Conservation (phyloP, 2,329 filamentous ascomycete species). For the Aspergillus bombycis region DNA sequence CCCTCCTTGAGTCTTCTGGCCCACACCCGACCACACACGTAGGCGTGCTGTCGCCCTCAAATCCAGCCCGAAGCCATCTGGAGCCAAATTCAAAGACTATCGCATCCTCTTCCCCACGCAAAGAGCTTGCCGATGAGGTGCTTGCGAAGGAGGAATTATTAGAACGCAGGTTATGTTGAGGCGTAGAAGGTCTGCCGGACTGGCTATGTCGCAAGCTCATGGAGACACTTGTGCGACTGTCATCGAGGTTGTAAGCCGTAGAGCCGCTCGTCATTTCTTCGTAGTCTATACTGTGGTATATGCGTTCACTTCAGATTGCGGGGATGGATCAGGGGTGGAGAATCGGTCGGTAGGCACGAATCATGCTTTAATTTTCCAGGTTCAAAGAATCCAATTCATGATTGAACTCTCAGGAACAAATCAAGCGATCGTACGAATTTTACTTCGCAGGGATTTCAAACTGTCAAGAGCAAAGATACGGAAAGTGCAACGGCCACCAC, state of each 20-base stretch:
- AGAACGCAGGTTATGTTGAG: constrained; percentile 49
- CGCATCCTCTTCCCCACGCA: constrained; percentile 77
- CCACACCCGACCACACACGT: constrained; percentile 72
- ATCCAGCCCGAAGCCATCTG: constrained; percentile 77
- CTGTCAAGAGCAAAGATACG: constrained; percentile 5
- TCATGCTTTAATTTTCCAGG: constrained; percentile 16
- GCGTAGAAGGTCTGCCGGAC: constrained; percentile 53
- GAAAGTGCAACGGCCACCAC: constrained; percentile 7
- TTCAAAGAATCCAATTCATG: constrained; percentile 11
- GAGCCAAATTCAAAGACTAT: constrained; percentile 82
- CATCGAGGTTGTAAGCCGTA: constrained; percentile 28
- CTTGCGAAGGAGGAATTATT: constrained; percentile 56
- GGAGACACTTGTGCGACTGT: constrained; percentile 24
- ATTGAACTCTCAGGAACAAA: background rate
- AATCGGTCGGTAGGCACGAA: constrained; percentile 4
- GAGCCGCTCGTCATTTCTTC: constrained; percentile 25
- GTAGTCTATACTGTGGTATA: constrained; percentile 5
- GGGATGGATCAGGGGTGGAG: constrained; percentile 16
- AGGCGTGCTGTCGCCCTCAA: constrained; percentile 79
- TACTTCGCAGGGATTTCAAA: background rate
- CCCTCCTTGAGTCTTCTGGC: constrained; percentile 74
- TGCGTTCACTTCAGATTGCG: constrained; percentile 16
- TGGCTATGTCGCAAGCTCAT: constrained; percentile 36
- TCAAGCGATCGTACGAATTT: background rate
- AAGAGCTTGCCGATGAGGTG: constrained; percentile 61